Evolutionary conservation across 345 rosid species (phyloP), one percentile per base, ranked within the genome.

Genomic region (Euclidium syriacum): DNA sequence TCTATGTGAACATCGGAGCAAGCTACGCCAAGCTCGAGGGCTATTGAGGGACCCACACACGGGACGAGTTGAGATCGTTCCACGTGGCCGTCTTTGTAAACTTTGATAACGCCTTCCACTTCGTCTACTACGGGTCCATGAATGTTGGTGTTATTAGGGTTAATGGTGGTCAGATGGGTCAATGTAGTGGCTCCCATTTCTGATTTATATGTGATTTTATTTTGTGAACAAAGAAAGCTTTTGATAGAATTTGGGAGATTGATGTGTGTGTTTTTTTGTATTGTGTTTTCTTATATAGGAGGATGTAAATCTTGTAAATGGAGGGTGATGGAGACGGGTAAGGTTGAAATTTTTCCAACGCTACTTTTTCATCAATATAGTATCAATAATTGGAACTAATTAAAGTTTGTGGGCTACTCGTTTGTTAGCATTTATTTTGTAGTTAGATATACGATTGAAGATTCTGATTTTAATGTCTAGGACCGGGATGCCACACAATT

Each of bases 11-110:
- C n/a, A 53, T 90, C 95, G 34, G 49, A 56, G 26, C 92, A 79
- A 20, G 75, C 59, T 10, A 83, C 80, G 10, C 78, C 82, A 19
- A 76, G 65, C 33, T 79, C 84, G 0, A 72, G 53, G 32, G 85
- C 52, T 69, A 86, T 46, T 12, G 76, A 39, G 18, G 68, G 39
- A 7, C 65, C 57, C 64, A 80, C 88, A 73, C 55, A 55, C 9
- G 95, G 85, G 12, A 89, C 78, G 3, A 80, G 30, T 25, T 64
- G 65, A 10, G 73, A 51, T 55, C 96, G 75, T 14, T 84, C 91
- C 50, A 84, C 96, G 42, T 77, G 76, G 16, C 91, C 91, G 56
- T 89, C 87, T 41, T 75, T 73, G 77, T 68, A 82, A 10, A 84
- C 91, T 71, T 55, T 79, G n/a, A 86, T 75, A 25, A 89, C 73